phyloP scores from a whole-genome alignment of 495 filamentous ascomycete genomes.

The Elasticomyces elasticus region DNA sequence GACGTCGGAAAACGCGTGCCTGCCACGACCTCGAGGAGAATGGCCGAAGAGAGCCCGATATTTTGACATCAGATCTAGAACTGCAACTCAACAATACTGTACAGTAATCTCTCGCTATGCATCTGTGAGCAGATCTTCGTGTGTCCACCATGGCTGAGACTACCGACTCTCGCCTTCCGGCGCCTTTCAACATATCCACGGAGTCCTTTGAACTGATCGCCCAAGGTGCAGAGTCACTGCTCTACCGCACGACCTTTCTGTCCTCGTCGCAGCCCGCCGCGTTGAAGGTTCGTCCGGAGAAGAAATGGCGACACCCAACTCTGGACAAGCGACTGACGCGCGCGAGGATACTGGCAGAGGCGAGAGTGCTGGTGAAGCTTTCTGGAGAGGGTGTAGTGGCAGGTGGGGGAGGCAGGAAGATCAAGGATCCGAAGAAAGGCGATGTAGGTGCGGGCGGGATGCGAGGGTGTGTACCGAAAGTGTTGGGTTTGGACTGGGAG shows the following conservation, averaged over 20 bases:
- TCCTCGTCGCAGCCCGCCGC: constrained; percentile 57
- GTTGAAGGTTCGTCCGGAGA: constrained; percentile 86
- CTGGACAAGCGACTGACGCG: constrained; percentile 84
- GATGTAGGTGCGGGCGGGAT: background rate
- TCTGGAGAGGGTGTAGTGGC: constrained; percentile 57
- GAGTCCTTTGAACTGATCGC: constrained; percentile 39
- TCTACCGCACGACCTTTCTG: constrained; percentile 82
- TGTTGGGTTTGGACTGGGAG: constrained; percentile 65
- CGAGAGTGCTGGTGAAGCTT: constrained; percentile 68
- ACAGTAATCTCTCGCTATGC: no score
- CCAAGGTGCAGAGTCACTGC: constrained; percentile 90
- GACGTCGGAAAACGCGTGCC: no score
- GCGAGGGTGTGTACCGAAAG: constrained; percentile 50
- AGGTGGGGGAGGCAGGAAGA: background rate
- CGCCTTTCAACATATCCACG: constrained; percentile 47
- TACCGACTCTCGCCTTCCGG: constrained; percentile 43
- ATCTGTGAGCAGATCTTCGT: no score
- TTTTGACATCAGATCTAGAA: no score
- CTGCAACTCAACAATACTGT: no score
- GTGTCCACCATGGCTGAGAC: no score
- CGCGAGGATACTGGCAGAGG: constrained; percentile 76
- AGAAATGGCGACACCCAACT: constrained; percentile 82
- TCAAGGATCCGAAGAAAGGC: background rate
- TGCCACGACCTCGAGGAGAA: no score
- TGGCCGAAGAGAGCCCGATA: no score